Evolutionary conservation across 352 stramenopile genomes (phyloP).

Genomic region (Phytophthora capsici): DNA sequence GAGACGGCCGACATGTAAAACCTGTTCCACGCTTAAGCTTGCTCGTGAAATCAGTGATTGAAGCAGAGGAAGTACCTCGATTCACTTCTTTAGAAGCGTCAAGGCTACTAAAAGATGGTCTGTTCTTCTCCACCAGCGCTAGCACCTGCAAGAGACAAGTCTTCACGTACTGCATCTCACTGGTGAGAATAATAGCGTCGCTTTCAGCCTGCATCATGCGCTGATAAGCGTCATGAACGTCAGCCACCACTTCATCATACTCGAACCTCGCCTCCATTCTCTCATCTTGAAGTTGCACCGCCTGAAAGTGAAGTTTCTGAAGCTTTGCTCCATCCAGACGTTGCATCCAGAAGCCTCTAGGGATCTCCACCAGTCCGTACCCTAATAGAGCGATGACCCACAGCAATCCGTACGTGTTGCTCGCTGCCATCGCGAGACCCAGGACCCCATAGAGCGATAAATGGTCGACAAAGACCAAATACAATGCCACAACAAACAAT

Average conservation of each 20-base stretch:
- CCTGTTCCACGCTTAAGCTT: constrained; percentile 29
- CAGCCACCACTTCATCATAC: constrained; percentile 57
- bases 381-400: constrained; percentile 71
- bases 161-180: constrained; percentile 72
- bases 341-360: constrained; percentile 55
- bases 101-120: constrained; percentile 23
- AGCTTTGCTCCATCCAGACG: constrained; percentile 47
- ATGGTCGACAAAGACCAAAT: constrained; percentile 66
- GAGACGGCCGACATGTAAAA: not conserved
- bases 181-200: constrained; percentile 69
- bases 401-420: constrained; percentile 73
- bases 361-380: constrained; percentile 69
- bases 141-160: constrained; percentile 48
- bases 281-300: constrained; percentile 66
- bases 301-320: constrained; percentile 57
- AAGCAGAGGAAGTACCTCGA: constrained; percentile 6
- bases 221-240: constrained; percentile 46
- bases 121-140: constrained; percentile 37
- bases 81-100: not conserved
- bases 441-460: constrained; percentile 56
- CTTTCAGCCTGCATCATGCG: constrained; percentile 62
- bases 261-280: constrained; percentile 68
- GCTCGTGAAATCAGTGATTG: constrained; percentile 14
- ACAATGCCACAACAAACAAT: constrained; percentile 39
- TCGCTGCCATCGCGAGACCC: constrained; percentile 62